Percentiles rank a stretch among this genome's conserved stretches.
Conservation (phyloP, 257 asterid genomes). For the Scutellaria minor region DNA sequence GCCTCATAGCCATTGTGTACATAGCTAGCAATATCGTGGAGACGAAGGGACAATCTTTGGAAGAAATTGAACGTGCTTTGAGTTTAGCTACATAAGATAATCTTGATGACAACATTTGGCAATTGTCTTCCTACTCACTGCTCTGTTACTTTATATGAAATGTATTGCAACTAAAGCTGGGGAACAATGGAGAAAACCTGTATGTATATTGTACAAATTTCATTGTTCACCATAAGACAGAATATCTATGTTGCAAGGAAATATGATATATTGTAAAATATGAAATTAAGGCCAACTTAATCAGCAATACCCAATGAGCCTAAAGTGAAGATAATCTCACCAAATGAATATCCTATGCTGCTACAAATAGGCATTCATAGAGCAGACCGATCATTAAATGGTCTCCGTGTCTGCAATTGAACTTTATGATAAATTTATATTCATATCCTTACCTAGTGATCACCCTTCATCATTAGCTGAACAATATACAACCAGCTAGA, state of each 20-base stretch:
- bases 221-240: no score
- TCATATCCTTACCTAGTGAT: constrained; percentile 4
- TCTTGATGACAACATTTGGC: not conserved
- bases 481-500: not conserved
- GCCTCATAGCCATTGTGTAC: constrained; percentile 77
- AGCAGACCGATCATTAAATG: no score
- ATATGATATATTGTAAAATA: no score
- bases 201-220: constrained; percentile 26
- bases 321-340: not conserved
- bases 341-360: not conserved
- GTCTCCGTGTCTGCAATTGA: not conserved
- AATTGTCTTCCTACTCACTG: no score
- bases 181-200: constrained; percentile 9
- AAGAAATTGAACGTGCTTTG: constrained; percentile 85
- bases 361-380: not conserved
- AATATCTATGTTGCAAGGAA: no score
- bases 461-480: constrained; percentile 17
- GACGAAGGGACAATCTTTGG: constrained; percentile 91
- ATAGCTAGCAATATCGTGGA: constrained; percentile 81
- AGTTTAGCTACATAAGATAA: constrained; percentile 56
- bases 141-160: not conserved
- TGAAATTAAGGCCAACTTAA: no score
- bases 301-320: not conserved
- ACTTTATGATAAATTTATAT: not conserved
- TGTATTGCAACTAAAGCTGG: not conserved